Base-by-base conservation (phyloP, 1,284 basidiomycete species). In the Bjerkandera adusta region DNA sequence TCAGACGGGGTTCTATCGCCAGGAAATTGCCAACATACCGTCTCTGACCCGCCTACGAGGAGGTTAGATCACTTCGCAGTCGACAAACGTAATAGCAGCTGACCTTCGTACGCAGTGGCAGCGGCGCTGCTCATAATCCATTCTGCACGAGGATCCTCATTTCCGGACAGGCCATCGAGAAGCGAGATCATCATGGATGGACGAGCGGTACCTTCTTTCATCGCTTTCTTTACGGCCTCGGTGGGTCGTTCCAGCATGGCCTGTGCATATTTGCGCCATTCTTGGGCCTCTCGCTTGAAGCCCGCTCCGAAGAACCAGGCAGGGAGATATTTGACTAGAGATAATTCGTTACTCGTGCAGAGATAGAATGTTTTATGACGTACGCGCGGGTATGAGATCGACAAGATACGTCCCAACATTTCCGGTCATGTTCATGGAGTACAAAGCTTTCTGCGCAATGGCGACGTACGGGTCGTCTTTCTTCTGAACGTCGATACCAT, bases 401-500 rank as follows among this genome's bases (percentile, higher is more conserved):
- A 53, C 47, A 18, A 53, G n/a, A n/a, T 24, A 36, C 20, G 50
- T 39, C 5, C 42, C 49, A 25, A 46, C 36, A 40, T 25, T 36
- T 8, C 36, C 45, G 5, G 53, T 50, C 20, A 35, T 32, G n/a
- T 51, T 49, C 21, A 60, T 37, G 2, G 43, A 47, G 5, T 53
- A 43, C 6, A 56, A 45, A 2, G 55, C 56, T 35, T 53, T 48
- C 43, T 58, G 52, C 2, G 57, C 61, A 30, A 55, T 49, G 3
- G 39, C 40, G 22, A 64, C 50, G 25, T 56, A 58, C 27, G 52
- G 50, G 45, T 61, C 62, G 35, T 61, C 47, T 22, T 43, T 33
- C 20, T 43, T 43, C 21, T 52, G 40, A 25, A 62, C 47, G 24
- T 58, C 49, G 22, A 61, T 56, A 15, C 59, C 61, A 37, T 63